A percentile compares a stretch with the other conserved stretches of the same genome.
These are phyloP conservation scores for Colletotrichum sp. DNA, from an alignment of 2,329 filamentous ascomycete species.

Conservation along the genomic window DNA sequence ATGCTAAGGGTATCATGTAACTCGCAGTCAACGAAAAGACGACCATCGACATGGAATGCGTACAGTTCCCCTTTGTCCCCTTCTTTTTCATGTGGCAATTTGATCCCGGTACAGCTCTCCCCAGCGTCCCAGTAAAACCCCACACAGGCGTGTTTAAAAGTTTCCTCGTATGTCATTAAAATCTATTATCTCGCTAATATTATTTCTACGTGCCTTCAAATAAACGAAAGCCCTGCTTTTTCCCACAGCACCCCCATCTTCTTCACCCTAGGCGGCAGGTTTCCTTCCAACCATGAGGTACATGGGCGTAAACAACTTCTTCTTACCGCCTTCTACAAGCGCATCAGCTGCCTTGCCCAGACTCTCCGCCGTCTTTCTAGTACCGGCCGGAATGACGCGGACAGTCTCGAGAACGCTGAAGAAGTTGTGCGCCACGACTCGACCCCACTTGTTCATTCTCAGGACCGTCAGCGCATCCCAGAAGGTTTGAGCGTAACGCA, in stretches of 20 bases:
- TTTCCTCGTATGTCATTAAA: neutral
- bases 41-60: too few relatives aligned
- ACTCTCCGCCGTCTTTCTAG: constrained; percentile 93
- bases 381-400: constrained; percentile 78
- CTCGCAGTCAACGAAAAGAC: neutral
- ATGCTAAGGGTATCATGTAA: neutral
- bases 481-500: constrained; percentile 78
- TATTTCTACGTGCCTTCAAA: neutral
- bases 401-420: constrained; percentile 78
- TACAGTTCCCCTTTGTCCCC: too few relatives aligned
- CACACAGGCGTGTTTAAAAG: too few relatives aligned
- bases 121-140: neutral
- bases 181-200: neutral
- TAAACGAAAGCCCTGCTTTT: neutral
- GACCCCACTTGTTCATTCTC: constrained; percentile 87
- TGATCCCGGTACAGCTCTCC: too few relatives aligned
- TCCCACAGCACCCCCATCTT: neutral
- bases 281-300: constrained; percentile 96
- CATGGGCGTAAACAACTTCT: constrained; percentile 97
- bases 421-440: constrained; percentile 75
- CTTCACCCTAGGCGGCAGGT: constrained; percentile 48
- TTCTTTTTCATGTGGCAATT: too few relatives aligned
- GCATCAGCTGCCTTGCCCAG: constrained; percentile 81
- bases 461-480: constrained; percentile 83
- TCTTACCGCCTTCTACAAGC: constrained; percentile 82